Evolutionary conservation across 1,139 yeast species (phyloP).

Genomic region (Hyphopichia buzzinii): DNA sequence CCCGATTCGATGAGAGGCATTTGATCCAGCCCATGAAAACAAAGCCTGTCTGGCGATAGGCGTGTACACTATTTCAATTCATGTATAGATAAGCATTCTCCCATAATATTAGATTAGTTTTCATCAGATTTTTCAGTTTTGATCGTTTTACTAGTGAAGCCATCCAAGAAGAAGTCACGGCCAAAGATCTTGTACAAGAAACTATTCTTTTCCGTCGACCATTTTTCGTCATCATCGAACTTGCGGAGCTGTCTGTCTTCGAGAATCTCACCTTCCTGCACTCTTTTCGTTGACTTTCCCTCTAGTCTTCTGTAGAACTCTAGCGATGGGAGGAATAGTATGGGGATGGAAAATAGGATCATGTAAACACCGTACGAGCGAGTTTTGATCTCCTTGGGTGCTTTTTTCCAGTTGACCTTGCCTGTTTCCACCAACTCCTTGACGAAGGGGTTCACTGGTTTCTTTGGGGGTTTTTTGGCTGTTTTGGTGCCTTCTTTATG

Average conservation of each 20-base stretch:
- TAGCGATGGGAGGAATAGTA: conserved; percentile 32
- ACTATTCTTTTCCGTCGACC: conserved; percentile 38
- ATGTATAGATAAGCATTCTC: background rate
- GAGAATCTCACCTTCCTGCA: conserved; percentile 42
- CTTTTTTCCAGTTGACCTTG: conserved; percentile 45
- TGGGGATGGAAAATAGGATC: conserved; percentile 40
- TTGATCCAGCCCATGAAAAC: conserved; percentile 26
- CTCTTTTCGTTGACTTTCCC: conserved; percentile 41
- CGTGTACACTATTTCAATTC: conserved; percentile 1
- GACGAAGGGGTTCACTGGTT: conserved; percentile 23
- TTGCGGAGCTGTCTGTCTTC: conserved; percentile 33
- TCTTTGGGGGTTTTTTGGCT: conserved; percentile 12
- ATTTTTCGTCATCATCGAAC: conserved; percentile 41
- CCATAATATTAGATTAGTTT: background rate
- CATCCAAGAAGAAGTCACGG: conserved; percentile 44
- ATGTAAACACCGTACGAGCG: conserved; percentile 41
- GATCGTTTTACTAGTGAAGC: conserved; percentile 46
- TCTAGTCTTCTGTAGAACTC: conserved; percentile 39
- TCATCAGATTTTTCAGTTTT: conserved; percentile 5
- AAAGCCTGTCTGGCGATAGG: conserved; percentile 28
- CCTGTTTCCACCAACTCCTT: conserved; percentile 40
- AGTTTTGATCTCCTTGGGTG: conserved; percentile 38
- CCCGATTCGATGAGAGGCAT: conserved; percentile 34
- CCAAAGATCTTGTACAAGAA: conserved; percentile 42
- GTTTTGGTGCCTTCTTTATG: conserved; percentile 26